phyloP scores from a whole-genome alignment of 2,329 filamentous ascomycete genomes.

The Metarhizium sp. region DNA sequence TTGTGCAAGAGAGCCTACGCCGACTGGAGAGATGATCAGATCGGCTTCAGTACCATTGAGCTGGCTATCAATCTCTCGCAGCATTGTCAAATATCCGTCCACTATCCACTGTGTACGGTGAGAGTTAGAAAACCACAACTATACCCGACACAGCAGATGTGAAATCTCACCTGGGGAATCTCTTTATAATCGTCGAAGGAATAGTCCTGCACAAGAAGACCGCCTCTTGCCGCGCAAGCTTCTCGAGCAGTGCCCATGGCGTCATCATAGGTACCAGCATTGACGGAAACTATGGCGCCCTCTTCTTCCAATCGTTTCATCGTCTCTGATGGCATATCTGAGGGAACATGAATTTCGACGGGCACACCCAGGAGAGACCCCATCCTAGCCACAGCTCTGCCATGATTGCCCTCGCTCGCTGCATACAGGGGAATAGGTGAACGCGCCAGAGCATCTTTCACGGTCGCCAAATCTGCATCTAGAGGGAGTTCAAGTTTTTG shows the following conservation, averaged over 20 bases:
- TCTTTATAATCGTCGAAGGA: conserved; percentile 57
- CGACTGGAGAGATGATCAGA: conserved; percentile 55
- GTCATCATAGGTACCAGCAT: conserved; percentile 54
- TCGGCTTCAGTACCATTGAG: conserved; percentile 26
- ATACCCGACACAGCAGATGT: too few relatives aligned
- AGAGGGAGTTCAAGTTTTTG: conserved; percentile 32
- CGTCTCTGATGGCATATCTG: conserved; percentile 44
- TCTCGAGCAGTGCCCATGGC: conserved; percentile 41
- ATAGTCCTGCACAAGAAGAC: conserved; percentile 59
- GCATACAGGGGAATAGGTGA: conserved; percentile 41
- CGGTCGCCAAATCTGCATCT: conserved; percentile 30
- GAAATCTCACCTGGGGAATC: conserved; percentile 43
- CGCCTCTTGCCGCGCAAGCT: conserved; percentile 28
- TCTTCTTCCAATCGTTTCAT: conserved; percentile 48
- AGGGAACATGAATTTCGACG: conserved; percentile 54
- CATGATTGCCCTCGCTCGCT: conserved; percentile 70
- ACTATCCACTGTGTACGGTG: conserved; percentile 53
- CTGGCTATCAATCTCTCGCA: conserved; percentile 58
- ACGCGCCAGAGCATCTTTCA: conserved; percentile 24
- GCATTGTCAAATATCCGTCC: conserved; percentile 67
- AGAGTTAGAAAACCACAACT: neutral
- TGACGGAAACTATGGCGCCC: conserved; percentile 48
- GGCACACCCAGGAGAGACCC: conserved; percentile 46
- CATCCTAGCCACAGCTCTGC: conserved; percentile 63
- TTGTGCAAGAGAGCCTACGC: conserved; percentile 65